Evolutionary conservation across 2,329 filamentous ascomycete species (phyloP), one percentile per base, ranked within the genome.

Genomic region (Monosporascus cannonballus): DNA sequence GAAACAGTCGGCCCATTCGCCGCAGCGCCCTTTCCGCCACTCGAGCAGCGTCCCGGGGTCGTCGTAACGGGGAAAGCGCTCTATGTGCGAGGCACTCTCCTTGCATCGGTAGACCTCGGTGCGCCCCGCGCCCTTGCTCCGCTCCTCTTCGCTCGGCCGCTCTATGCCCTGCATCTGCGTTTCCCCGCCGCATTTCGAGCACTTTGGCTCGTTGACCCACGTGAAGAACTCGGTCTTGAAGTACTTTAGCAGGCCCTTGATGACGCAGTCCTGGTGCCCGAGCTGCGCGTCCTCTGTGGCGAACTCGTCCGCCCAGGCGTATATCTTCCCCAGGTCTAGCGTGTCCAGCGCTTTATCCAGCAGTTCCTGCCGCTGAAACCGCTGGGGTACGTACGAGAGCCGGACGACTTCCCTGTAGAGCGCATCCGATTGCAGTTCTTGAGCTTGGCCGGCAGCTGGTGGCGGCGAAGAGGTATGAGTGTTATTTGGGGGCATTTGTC

Each of bases 1-100:
- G 74, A 99, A 99, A 78, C 93, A 96, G 73, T 96, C 97, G 60
- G 90, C 91, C 91, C 94, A 99, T 74, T 99, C 94, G 56, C 94
- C 94, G 56, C 87, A 88, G 61, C 94, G 86, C 37, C 94, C 94
- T 61, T 88, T 82, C 61, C 89, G 80, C 27, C 90, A 95, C 69
- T 96, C 88, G 42, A 99, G 75, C 56, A 97, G 73, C 48, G 91
- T 86, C 85, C 95, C 97, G 25, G 96, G 93, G 67, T 99, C 94
- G 55, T 90, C 93, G 69, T 96, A 99, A 55, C 94, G 84, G 39
- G 94, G 92, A 61, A 96, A 99, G 58, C 93, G 84, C 70, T 97
- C 93, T 65, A 86, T 90, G 30, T 84, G 81, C 48, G 85, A 81
- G 70, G 93, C 75, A 56, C 85, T 84, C 0, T 90, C 92, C 6